A percentile compares a stretch with the other conserved stretches of the same genome.
These are phyloP conservation scores for Lactarius akahatsu DNA, from an alignment of 768 basidiomycete genomes.

Conservation along the genomic window DNA sequence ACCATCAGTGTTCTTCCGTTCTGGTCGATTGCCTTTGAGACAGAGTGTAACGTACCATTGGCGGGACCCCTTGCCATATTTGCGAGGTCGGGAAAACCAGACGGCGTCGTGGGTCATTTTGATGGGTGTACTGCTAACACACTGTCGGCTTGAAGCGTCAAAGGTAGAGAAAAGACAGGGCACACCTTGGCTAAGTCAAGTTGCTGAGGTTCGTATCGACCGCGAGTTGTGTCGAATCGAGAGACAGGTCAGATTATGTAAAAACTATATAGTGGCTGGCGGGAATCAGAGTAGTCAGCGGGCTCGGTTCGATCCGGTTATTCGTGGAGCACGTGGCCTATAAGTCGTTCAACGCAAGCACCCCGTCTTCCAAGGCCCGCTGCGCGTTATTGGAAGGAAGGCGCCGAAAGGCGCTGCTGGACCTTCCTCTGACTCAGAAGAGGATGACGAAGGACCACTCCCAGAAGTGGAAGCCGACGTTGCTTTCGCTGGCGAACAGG, in stretches of 20 bases:
- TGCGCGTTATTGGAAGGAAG: too few relatives aligned
- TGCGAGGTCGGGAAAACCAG: slow-evolving; percentile 96
- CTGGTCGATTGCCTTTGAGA: not conserved
- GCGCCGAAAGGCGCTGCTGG: slow-evolving; percentile 56
- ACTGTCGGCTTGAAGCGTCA: slow-evolving; percentile 17
- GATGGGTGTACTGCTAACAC: slow-evolving; percentile 11
- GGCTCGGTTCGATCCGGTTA: too few relatives aligned
- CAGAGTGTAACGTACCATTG: slow-evolving; percentile 66
- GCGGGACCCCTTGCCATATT: slow-evolving; percentile 92
- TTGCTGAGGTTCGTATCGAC: slow-evolving; percentile 20
- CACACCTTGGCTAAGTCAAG: slow-evolving; percentile 21
- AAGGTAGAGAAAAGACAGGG: slow-evolving; percentile 3
- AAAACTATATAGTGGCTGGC: not conserved
- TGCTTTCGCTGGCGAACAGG: slow-evolving; percentile 58
- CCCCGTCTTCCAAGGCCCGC: too few relatives aligned
- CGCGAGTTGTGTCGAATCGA: not conserved
- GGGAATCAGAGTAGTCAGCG: not conserved
- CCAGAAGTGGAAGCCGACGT: slow-evolving; percentile 52
- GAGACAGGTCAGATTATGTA: not conserved
- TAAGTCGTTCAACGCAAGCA: too few relatives aligned
- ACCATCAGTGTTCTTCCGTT: slow-evolving; percentile 10
- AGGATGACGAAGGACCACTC: slow-evolving; percentile 41
- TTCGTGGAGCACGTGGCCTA: too few relatives aligned
- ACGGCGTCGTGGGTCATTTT: slow-evolving; percentile 98
- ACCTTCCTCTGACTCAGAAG: slow-evolving; percentile 53